Percentiles rank a stretch among this genome's conserved stretches.
phyloP scores from a whole-genome alignment of 352 stramenopile species.

The Plasmopara viticola region DNA sequence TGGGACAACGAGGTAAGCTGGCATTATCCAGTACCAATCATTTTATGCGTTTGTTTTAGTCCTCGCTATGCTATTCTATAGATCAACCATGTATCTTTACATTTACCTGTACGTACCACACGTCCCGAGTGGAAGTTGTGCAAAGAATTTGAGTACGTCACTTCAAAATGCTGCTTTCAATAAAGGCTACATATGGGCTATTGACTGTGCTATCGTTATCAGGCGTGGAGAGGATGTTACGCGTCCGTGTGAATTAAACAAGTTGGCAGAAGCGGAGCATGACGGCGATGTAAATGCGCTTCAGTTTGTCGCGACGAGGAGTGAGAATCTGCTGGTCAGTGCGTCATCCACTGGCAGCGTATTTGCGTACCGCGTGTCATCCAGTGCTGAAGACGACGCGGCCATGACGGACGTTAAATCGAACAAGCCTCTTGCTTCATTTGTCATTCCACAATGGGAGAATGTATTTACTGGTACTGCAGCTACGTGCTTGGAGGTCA shows the following conservation, averaged over 20 bases:
- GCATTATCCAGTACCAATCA: not conserved
- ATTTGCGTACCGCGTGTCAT: slow-evolving; percentile 35
- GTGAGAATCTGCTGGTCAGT: slow-evolving; percentile 51
- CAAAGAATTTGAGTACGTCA: slow-evolving; percentile 37
- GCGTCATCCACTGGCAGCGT: slow-evolving; percentile 53
- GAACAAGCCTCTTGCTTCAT: slow-evolving; percentile 6
- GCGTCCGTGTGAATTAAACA: slow-evolving; percentile 36
- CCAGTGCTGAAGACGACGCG: slow-evolving; percentile 8
- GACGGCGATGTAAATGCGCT: slow-evolving; percentile 61
- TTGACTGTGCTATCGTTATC: not conserved
- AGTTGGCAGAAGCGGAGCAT: slow-evolving; percentile 39
- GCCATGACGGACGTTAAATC: slow-evolving; percentile 11
- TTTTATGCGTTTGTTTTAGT: not conserved
- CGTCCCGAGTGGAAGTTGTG: slow-evolving; percentile 40
- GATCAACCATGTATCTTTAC: slow-evolving; percentile 47
- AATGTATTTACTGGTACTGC: slow-evolving; percentile 34
- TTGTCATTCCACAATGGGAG: slow-evolving; percentile 56
- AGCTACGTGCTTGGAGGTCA: slow-evolving; percentile 56
- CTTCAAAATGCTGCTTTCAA: not conserved
- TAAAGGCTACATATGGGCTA: not conserved
- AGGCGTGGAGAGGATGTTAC: slow-evolving; percentile 11
- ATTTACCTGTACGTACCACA: slow-evolving; percentile 40
- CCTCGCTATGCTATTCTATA: slow-evolving; percentile 3
- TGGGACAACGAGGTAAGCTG: slow-evolving; percentile 47
- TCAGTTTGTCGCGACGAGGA: slow-evolving; percentile 35